These are phyloP conservation scores for Plenodomus tracheiphilus DNA, from an alignment of 2,329 filamentous ascomycete species.

Conservation along the genomic window DNA sequence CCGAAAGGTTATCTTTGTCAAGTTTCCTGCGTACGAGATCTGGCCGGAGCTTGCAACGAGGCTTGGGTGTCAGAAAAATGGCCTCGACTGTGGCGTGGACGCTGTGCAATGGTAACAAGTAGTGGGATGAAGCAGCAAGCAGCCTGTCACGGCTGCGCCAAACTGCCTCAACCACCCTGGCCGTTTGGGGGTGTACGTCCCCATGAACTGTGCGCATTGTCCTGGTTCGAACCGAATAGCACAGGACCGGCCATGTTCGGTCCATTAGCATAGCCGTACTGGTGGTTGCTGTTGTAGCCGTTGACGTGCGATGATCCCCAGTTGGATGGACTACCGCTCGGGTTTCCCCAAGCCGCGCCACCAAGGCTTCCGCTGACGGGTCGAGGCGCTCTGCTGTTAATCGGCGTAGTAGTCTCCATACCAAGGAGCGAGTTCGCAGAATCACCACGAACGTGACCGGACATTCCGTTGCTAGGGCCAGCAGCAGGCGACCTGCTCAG, in stretches of 20 bases:
- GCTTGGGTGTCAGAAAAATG: not conserved
- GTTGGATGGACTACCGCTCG: conserved; percentile 23
- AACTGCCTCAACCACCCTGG: conserved; percentile 41
- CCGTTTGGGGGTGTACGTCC: conserved; percentile 43
- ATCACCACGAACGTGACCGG: conserved; percentile 49
- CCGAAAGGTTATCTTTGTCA: not conserved
- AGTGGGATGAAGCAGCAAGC: conserved; percentile 5
- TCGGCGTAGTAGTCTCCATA: conserved; percentile 14
- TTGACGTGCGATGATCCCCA: conserved; percentile 32
- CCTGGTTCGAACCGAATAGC: conserved; percentile 47
- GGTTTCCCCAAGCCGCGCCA: conserved; percentile 39
- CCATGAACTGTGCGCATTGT: conserved; percentile 35
- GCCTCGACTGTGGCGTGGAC: not conserved
- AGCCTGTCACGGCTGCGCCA: conserved; percentile 18
- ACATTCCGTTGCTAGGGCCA: conserved; percentile 35
- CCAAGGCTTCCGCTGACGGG: conserved; percentile 36
- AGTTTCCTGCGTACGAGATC: not conserved
- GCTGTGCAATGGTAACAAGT: not conserved
- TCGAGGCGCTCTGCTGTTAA: conserved; percentile 16
- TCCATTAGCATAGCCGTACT: conserved; percentile 21
- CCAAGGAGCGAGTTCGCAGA: conserved; percentile 49
- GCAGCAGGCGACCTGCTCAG: conserved; percentile 36
- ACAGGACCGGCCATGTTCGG: conserved; percentile 45
- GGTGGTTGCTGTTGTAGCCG: conserved; percentile 22
- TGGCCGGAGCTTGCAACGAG: not conserved